phyloP scores from a whole-genome alignment of 352 stramenopile species.

The Globisporangium middletonii region DNA sequence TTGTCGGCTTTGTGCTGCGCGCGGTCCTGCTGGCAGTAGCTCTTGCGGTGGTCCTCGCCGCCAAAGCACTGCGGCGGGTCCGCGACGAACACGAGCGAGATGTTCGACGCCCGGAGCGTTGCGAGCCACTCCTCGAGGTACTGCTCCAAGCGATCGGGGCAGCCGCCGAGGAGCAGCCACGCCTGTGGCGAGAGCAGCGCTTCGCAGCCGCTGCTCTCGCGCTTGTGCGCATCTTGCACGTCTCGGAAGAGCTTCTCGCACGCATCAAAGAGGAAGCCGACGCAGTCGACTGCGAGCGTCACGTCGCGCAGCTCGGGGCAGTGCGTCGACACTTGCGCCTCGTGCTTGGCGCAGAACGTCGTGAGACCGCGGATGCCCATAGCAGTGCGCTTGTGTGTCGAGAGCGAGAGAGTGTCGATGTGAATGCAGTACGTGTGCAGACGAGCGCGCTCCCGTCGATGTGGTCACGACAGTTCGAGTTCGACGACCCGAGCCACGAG shows the following conservation, averaged over 20 bases:
- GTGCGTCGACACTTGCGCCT: conserved; percentile 31
- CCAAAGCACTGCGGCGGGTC: conserved; percentile 77
- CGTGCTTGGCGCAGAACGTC: conserved; percentile 48
- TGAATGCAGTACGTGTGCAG: not conserved
- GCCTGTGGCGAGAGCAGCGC: conserved; percentile 18
- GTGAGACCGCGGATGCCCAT: conserved; percentile 68
- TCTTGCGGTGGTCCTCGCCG: conserved; percentile 61
- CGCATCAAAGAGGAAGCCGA: conserved; percentile 68
- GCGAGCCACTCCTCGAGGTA: conserved; percentile 45
- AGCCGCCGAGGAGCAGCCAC: conserved; percentile 66
- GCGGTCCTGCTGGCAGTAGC: conserved; percentile 46
- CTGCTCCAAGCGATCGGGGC: conserved; percentile 34
- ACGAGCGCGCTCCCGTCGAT: not conserved
- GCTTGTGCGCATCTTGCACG: conserved; percentile 12
- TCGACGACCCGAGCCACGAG: not conserved
- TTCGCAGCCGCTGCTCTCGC: conserved; percentile 1
- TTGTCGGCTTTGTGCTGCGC: conserved; percentile 43
- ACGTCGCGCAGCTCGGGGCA: conserved; percentile 39
- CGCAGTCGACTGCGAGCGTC: conserved; percentile 78
- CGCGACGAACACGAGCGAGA: conserved; percentile 61
- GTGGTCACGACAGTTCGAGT: not conserved
- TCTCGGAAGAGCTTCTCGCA: conserved; percentile 54
- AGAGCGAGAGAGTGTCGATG: not conserved
- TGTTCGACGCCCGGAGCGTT: conserved; percentile 26
- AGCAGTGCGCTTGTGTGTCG: not conserved